phyloP scores from a whole-genome alignment of 495 filamentous ascomycete genomes.

The Tuber microsphaerosporum region DNA sequence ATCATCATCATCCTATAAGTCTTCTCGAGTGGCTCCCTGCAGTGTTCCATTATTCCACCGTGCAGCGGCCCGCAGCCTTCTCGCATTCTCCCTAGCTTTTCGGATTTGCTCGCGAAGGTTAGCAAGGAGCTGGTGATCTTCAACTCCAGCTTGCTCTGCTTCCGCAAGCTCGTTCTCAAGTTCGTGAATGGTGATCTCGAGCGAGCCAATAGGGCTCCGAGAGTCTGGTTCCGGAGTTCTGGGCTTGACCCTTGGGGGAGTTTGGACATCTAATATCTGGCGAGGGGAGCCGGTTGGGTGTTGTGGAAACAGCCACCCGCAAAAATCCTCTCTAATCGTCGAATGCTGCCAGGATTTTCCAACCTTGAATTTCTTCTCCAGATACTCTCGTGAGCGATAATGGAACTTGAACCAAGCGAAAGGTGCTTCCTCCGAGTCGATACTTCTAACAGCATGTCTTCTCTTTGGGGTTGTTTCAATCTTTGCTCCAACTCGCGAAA shows the following conservation, averaged over 20 bases:
- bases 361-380: conserved; percentile 16
- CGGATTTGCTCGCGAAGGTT: conserved; percentile 13
- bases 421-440: conserved; percentile 29
- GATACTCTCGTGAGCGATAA: conserved; percentile 23
- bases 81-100: conserved; percentile 8
- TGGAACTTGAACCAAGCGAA: conserved; percentile 35
- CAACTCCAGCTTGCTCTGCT: not conserved
- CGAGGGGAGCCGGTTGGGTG: not conserved
- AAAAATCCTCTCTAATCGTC: not conserved
- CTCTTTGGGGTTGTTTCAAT: conserved; percentile 17
- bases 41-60: not conserved
- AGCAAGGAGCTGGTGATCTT: conserved; percentile 6
- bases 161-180: conserved; percentile 11
- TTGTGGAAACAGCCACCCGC: not conserved
- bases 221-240: not conserved
- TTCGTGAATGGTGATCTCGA: conserved; percentile 7
- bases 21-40: not conserved
- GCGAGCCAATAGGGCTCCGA: conserved; percentile 1
- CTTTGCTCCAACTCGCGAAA: conserved; percentile 24
- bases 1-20: not conserved
- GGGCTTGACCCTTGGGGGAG: not conserved
- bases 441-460: conserved; percentile 27
- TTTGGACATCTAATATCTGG: not conserved
- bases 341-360: not conserved
- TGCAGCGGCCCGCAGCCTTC: not conserved